A percentile compares a stretch with the other conserved stretches of the same genome.
Evolutionary conservation across 495 filamentous ascomycete genomes (phyloP).

Genomic region (Penicillium soppii): DNA sequence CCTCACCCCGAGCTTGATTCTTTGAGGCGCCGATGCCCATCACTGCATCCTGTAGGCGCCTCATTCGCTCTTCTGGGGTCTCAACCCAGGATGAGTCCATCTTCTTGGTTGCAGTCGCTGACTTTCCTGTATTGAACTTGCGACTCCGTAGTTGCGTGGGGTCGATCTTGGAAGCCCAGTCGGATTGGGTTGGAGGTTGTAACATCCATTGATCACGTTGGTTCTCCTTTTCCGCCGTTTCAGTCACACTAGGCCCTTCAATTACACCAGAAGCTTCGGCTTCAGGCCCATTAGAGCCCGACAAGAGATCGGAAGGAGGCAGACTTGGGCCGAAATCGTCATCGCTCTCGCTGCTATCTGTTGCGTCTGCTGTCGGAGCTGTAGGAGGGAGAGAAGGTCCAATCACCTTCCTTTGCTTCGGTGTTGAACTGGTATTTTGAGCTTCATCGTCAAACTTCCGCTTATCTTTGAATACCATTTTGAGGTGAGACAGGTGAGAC

Average conservation of each 20-base stretch:
- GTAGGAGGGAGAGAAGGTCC: slow-evolving; percentile 32
- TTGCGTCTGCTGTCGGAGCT: slow-evolving; percentile 20
- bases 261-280: neutral
- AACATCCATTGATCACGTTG: slow-evolving; percentile 94
- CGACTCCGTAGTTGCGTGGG: slow-evolving; percentile 80
- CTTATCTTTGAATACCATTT: slow-evolving; percentile 18
- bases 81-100: slow-evolving; percentile 80
- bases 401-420: slow-evolving; percentile 30
- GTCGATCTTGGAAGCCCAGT: slow-evolving; percentile 67
- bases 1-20: neutral
- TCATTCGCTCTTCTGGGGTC: slow-evolving; percentile 82
- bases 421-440: neutral
- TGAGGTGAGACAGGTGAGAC: neutral
- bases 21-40: slow-evolving; percentile 58
- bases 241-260: slow-evolving; percentile 8
- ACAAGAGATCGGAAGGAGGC: slow-evolving; percentile 47
- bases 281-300: slow-evolving; percentile 14
- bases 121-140: slow-evolving; percentile 78
- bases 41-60: slow-evolving; percentile 79
- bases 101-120: slow-evolving; percentile 36
- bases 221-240: slow-evolving; percentile 17
- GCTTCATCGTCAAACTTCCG: slow-evolving; percentile 14
- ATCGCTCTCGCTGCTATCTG: slow-evolving; percentile 20
- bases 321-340: slow-evolving; percentile 82
- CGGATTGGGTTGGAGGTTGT: slow-evolving; percentile 67